phyloP scores from a whole-genome alignment of 805 yeast genomes.

The Starmerella bombicola region DNA sequence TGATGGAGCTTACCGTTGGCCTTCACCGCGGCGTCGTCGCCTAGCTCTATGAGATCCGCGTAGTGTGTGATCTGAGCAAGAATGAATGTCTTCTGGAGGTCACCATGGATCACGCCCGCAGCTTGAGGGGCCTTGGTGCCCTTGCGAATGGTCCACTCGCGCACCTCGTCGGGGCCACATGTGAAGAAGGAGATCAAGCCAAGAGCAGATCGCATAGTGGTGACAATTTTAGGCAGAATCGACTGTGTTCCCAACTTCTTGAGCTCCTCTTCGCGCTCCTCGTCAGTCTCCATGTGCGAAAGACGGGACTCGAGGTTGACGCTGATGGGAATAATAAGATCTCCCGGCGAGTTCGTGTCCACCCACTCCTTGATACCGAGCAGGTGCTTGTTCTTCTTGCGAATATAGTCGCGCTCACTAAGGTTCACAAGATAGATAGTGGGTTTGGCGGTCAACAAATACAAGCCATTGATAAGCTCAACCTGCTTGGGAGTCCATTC shows the following conservation, averaged over 20 bases:
- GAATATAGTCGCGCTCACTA: constrained; percentile 74
- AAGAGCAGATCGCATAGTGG: constrained; percentile 74
- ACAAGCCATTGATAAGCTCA: constrained; percentile 75
- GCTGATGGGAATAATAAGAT: constrained; percentile 80
- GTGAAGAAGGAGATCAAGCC: constrained; percentile 90
- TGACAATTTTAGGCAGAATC: constrained; percentile 76
- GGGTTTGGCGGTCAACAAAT: constrained; percentile 88
- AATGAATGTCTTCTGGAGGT: constrained; percentile 86
- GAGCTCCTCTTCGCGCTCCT: constrained; percentile 64
- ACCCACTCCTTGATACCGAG: constrained; percentile 82
- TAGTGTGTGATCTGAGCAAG: constrained; percentile 86
- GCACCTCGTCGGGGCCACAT: constrained; percentile 89
- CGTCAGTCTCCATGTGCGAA: constrained; percentile 75
- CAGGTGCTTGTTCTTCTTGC: constrained; percentile 81
- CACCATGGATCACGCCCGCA: constrained; percentile 95
- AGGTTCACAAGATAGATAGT: constrained; percentile 83
- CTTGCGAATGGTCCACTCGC: constrained; percentile 93
- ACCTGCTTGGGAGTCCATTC: constrained; percentile 86
- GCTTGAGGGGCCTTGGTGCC: constrained; percentile 97
- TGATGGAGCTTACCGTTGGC: constrained; percentile 79
- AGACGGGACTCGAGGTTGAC: constrained; percentile 87
- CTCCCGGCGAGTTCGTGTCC: constrained; percentile 75
- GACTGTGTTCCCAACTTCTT: constrained; percentile 60
- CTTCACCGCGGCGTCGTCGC: constrained; percentile 72
- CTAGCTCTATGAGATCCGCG: constrained; percentile 58